These are phyloP conservation scores for Kodamaea alishanica DNA, from an alignment of 1,139 yeast species.

Conservation along the genomic window DNA sequence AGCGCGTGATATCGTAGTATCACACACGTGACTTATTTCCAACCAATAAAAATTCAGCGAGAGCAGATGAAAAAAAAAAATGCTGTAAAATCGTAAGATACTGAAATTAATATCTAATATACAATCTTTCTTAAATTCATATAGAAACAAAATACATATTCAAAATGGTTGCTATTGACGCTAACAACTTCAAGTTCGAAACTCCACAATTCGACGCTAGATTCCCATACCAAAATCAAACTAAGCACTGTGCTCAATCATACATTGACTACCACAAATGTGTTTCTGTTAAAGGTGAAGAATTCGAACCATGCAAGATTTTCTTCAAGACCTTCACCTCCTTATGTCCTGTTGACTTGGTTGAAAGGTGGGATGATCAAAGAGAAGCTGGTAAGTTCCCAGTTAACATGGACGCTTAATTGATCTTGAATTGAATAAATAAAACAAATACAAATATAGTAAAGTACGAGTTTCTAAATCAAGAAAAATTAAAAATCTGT, in stretches of 20 bases:
- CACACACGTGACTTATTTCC: constrained; percentile 6
- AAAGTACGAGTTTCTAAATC: neutral
- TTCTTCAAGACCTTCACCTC: constrained; percentile 89
- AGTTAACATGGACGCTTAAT: constrained; percentile 23
- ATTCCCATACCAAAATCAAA: constrained; percentile 95
- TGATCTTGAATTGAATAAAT: constrained; percentile 4
- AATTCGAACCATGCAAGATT: constrained; percentile 94
- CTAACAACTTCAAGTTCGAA: constrained; percentile 54
- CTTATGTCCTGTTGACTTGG: constrained; percentile 90
- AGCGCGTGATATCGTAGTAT: constrained; percentile 3
- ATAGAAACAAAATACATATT: constrained; percentile 1
- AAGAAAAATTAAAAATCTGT: neutral
- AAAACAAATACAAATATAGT: constrained; percentile 5
- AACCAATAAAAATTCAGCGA: constrained; percentile 12
- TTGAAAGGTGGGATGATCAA: constrained; percentile 95
- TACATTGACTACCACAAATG: constrained; percentile 98
- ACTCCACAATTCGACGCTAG: constrained; percentile 90
- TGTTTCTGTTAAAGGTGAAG: constrained; percentile 95
- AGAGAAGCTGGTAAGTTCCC: constrained; percentile 61
- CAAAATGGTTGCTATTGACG: constrained; percentile 40
- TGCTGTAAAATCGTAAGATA: constrained; percentile 12
- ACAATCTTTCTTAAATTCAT: constrained; percentile 1
- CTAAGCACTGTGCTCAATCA: constrained; percentile 97
- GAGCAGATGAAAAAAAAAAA: constrained; percentile 9
- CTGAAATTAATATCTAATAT: constrained; percentile 5